These are phyloP conservation scores for Agrocybe chaxingu DNA, from an alignment of 768 basidiomycete species.

Conservation along the genomic window DNA sequence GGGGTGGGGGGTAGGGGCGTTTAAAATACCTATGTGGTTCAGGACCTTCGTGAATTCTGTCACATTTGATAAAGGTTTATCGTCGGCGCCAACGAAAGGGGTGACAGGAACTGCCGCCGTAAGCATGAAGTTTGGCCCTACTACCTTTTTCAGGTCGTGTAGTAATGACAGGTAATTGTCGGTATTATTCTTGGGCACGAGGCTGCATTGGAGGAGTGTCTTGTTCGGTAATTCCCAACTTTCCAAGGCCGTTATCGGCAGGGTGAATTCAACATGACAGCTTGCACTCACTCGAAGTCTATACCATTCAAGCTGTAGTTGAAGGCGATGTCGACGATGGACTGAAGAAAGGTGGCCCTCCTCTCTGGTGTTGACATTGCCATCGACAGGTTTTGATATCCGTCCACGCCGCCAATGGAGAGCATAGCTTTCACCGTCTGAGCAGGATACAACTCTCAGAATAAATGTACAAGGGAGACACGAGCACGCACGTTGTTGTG, in stretches of 20 bases:
- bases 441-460: not conserved
- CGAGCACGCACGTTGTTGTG: constrained; percentile 31
- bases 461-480: not conserved
- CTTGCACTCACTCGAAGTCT: constrained; percentile 40
- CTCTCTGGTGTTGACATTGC: constrained; percentile 51
- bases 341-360: constrained; percentile 54
- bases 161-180: constrained; percentile 78
- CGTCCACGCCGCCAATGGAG: constrained; percentile 70
- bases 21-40: constrained; percentile 31
- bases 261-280: not conserved
- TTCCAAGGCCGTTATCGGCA: not conserved
- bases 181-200: constrained; percentile 47
- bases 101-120: constrained; percentile 35
- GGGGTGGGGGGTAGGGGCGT: not conserved
- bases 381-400: constrained; percentile 56
- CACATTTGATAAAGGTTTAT: constrained; percentile 61
- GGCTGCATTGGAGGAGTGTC: constrained; percentile 57
- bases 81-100: constrained; percentile 42
- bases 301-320: constrained; percentile 56
- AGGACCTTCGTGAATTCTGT: constrained; percentile 67
- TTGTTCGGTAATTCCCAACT: constrained; percentile 81
- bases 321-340: constrained; percentile 41
- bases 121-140: constrained; percentile 51
- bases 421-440: constrained; percentile 56
- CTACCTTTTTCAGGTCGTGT: constrained; percentile 55